Base-by-base conservation (phyloP, 2,329 filamentous ascomycete genomes). In the Sclerotiophoma versabilis region DNA sequence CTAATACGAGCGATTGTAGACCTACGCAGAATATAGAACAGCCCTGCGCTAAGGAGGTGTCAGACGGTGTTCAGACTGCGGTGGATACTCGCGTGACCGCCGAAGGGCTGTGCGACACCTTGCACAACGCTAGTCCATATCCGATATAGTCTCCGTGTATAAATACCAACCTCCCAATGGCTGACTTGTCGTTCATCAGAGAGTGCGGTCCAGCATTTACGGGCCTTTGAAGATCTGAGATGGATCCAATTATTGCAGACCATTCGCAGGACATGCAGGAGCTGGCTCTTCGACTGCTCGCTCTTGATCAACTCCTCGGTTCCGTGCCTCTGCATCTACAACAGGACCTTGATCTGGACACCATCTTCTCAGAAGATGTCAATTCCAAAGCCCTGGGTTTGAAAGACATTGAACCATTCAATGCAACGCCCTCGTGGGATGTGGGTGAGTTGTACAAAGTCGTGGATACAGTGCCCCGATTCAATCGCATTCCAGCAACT, bases 231-330 rank as follows among this genome's bases (percentile, higher is more conserved):
- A 36, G 32, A 20, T 20, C 22, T 39, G 34, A 34, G 27, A 42
- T 49, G 36, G 19, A 41, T 41, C 37, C 27, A 42, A 39, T 41
- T 10, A 25, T 23, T 49, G 17, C 36, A 26, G 36, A 29, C 19
- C 46, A 34, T 26, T 32, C 17, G 25, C 34, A 49, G 17, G 34
- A 19, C 23, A 17, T 45, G 26, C 51, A 33, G 33, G 25, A 41
- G 32, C 27, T 54, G 27, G 17, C 27, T 27, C 9, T 17, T 36
- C 38, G 33, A 29, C 51, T 54, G 27, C 38, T 44, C n/a, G 38
- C 45, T 29, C 45, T 54, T 25, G 51, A 54, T 41, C 32, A 27
- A 33, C 44, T 54, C 23, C 51, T 54, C 29, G 39, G 38, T 19
- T 45, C 51, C 26, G 39, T 49, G 26, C 38, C 51, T 49, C 25